A percentile compares a stretch with the other conserved stretches of the same genome.
These are phyloP conservation scores for Aspergillus cristatus DNA, from an alignment of 495 filamentous ascomycete genomes.

Conservation along the genomic window DNA sequence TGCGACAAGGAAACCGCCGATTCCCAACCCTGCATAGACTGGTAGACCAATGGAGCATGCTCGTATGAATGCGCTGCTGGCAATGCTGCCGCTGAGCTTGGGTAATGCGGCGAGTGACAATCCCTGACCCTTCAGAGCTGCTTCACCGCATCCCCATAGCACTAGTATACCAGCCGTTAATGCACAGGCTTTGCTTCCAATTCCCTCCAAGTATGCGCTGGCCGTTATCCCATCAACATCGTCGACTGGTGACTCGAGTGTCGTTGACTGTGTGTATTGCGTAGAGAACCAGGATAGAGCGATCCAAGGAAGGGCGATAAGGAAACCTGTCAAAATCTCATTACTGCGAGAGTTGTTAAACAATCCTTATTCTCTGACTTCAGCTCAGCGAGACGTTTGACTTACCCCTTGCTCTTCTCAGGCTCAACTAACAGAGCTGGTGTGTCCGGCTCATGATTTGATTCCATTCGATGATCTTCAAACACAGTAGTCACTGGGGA, in stretches of 20 bases:
- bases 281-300: slow-evolving; percentile 33
- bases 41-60: slow-evolving; percentile 38
- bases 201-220: slow-evolving; percentile 5
- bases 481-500: not conserved
- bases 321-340: slow-evolving; percentile 22
- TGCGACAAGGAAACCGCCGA: slow-evolving; percentile 46
- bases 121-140: slow-evolving; percentile 8
- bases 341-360: slow-evolving; percentile 17
- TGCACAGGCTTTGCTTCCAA: slow-evolving; percentile 3
- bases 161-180: slow-evolving; percentile 17
- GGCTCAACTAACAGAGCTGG: not conserved
- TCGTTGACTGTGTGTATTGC: slow-evolving; percentile 16
- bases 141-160: slow-evolving; percentile 19
- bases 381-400: not conserved
- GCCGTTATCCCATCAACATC: slow-evolving; percentile 1
- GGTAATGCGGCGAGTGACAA: slow-evolving; percentile 10
- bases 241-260: not conserved
- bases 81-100: slow-evolving; percentile 8
- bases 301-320: slow-evolving; percentile 33
- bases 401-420: slow-evolving; percentile 7
- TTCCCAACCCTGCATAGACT: slow-evolving; percentile 46
- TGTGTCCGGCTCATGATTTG: not conserved
- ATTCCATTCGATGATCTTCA: too few species aligned
- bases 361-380: not conserved
- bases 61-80: slow-evolving; percentile 14